phyloP scores from a whole-genome alignment of 345 rosid species.

The Syzygium aromaticum region DNA sequence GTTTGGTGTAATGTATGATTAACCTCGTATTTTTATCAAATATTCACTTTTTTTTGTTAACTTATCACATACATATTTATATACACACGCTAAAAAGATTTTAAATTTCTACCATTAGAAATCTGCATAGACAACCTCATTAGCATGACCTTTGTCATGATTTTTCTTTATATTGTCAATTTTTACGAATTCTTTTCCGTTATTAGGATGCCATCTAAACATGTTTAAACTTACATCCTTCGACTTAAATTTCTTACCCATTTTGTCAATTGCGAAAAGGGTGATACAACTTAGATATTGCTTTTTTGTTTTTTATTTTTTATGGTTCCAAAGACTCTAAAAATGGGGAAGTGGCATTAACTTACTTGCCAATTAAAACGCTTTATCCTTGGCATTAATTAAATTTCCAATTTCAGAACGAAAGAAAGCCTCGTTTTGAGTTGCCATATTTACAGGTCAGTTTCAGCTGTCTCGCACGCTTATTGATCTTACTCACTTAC shows the following conservation, averaged over 20 bases:
- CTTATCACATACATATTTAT: not conserved
- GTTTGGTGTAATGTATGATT: not conserved
- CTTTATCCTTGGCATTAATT: not conserved
- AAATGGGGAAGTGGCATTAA: not conserved
- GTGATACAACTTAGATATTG: not conserved
- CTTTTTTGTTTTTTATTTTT: not conserved
- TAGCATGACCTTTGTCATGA: not conserved
- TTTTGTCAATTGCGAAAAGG: not conserved
- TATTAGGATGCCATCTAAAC: not conserved
- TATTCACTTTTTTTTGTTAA: not conserved
- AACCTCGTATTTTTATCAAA: not conserved
- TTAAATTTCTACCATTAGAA: not conserved
- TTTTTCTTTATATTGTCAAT: not conserved
- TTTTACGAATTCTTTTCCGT: not conserved
- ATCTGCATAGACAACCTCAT: not conserved
- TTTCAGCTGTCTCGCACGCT: not conserved
- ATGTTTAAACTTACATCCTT: not conserved
- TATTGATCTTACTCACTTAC: not conserved
- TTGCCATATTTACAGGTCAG: not conserved
- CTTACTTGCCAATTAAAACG: not conserved
- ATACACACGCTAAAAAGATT: rapidly evolving
- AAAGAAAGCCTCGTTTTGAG: not conserved
- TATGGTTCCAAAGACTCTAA: not conserved
- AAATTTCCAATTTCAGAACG: not conserved
- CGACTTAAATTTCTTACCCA: not conserved